Evolutionary conservation across 495 filamentous ascomycete genomes (phyloP).

Genomic region (Neurospora pannonica): DNA sequence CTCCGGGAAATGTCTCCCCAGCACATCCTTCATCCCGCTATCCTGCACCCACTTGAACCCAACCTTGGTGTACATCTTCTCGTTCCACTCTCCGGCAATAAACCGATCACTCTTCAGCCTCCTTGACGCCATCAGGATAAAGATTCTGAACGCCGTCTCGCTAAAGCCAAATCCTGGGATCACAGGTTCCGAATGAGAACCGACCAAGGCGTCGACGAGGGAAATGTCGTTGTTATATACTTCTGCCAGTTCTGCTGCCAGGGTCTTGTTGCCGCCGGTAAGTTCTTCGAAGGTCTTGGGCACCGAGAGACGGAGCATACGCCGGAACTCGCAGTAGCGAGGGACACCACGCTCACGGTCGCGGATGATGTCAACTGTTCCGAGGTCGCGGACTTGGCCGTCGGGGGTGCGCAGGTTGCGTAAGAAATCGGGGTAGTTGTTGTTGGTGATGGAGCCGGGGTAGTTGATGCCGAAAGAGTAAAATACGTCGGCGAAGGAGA

Average conservation of each 20-base stretch:
- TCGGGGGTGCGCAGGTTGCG: slow-evolving; percentile 25
- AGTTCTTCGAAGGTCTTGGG: slow-evolving; percentile 24
- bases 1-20: slow-evolving; percentile 28
- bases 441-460: slow-evolving; percentile 33
- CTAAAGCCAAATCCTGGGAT: slow-evolving; percentile 35
- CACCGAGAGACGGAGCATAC: slow-evolving; percentile 25
- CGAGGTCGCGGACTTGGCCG: slow-evolving; percentile 26
- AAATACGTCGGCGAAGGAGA: slow-evolving; percentile 31
- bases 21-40: slow-evolving; percentile 21
- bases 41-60: slow-evolving; percentile 34
- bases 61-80: slow-evolving; percentile 27
- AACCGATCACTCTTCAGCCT: slow-evolving; percentile 36
- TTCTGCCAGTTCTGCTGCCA: slow-evolving; percentile 19
- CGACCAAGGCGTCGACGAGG: slow-evolving; percentile 30
- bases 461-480: slow-evolving; percentile 39
- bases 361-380: slow-evolving; percentile 33
- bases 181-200: slow-evolving; percentile 27
- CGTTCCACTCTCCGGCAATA: slow-evolving; percentile 24
- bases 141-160: slow-evolving; percentile 31
- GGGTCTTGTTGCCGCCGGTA: slow-evolving; percentile 22
- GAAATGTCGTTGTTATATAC: slow-evolving; percentile 28
- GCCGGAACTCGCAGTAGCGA: slow-evolving; percentile 36
- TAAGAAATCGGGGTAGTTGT: slow-evolving; percentile 32
- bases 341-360: slow-evolving; percentile 39
- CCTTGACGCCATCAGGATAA: slow-evolving; percentile 29